These are phyloP conservation scores for Tylopilus subfusipes DNA, from an alignment of 768 basidiomycete species.

Conservation along the genomic window DNA sequence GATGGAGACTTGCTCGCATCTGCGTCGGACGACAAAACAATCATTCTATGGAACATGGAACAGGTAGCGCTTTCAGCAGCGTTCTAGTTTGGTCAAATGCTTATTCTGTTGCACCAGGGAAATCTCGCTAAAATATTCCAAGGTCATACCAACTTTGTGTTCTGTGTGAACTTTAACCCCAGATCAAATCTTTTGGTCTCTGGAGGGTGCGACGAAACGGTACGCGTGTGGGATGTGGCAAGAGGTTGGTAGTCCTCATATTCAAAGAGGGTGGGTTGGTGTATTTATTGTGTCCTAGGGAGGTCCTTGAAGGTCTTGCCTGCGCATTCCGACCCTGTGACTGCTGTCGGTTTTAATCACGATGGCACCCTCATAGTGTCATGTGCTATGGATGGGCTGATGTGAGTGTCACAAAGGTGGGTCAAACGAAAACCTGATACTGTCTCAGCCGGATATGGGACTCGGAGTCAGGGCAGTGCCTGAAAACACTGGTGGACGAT, in stretches of 20 bases:
- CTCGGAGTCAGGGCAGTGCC: constrained; percentile 92
- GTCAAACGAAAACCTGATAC: neutral
- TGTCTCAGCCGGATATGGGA: constrained; percentile 92
- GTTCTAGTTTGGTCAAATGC: neutral
- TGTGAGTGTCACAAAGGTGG: constrained; percentile 50
- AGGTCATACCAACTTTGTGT: constrained; percentile 92
- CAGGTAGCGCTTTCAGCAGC: constrained; percentile 39
- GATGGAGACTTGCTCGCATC: constrained; percentile 84
- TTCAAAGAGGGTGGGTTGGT: neutral
- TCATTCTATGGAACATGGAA: constrained; percentile 81
- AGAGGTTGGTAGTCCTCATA: constrained; percentile 49
- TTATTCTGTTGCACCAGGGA: constrained; percentile 38
- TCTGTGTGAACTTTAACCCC: constrained; percentile 90
- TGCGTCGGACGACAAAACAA: constrained; percentile 90
- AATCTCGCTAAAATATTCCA: constrained; percentile 60
- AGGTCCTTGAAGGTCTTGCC: constrained; percentile 84
- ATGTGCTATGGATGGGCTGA: constrained; percentile 94
- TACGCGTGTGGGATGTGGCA: constrained; percentile 95
- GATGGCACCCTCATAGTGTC: constrained; percentile 95
- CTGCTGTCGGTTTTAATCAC: constrained; percentile 88
- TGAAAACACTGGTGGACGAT: constrained; percentile 95
- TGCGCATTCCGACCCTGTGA: constrained; percentile 97
- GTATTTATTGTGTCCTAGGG: constrained; percentile 42
- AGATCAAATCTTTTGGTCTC: constrained; percentile 87
- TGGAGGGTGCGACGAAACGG: constrained; percentile 93